Conservation (phyloP, 257 asterid species). For the Knoxia roxburghii region DNA sequence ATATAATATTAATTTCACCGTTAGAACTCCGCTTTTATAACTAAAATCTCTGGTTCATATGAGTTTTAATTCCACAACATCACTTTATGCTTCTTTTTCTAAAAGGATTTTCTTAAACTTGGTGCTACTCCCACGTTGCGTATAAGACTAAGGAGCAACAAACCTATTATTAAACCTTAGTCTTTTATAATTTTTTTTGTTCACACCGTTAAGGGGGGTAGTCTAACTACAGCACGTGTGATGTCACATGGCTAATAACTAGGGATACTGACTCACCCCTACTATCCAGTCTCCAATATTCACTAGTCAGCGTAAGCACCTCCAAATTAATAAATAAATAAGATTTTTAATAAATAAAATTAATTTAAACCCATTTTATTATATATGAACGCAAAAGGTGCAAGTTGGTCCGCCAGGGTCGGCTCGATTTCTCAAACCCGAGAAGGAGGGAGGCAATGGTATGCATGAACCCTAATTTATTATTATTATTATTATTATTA, state of each 20-base stretch:
- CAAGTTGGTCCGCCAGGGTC: constrained; percentile 28
- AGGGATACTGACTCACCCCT: not conserved
- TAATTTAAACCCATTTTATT: no score
- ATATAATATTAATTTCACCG: no score
- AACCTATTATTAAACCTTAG: not conserved
- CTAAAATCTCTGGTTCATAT: no score
- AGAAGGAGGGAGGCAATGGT: constrained; percentile 1
- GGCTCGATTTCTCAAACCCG: constrained; percentile 25
- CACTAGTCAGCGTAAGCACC: not conserved
- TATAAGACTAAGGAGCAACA: not conserved
- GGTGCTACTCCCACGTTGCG: not conserved
- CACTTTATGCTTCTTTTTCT: no score
- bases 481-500: no score
- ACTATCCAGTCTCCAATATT: not conserved
- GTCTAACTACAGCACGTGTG: constrained; percentile 38
- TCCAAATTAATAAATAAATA: no score
- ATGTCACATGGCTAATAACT: constrained; percentile 22
- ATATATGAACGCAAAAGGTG: constrained; percentile 23
- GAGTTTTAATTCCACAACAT: no score
- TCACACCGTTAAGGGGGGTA: no score
- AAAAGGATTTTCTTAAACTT: not conserved
- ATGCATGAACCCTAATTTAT: no score
- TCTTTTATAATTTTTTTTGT: no score
- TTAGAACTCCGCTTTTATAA: no score
- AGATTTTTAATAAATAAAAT: no score